Conservation (phyloP, 1,284 basidiomycete genomes). For the Mrakiaceae sp. region DNA sequence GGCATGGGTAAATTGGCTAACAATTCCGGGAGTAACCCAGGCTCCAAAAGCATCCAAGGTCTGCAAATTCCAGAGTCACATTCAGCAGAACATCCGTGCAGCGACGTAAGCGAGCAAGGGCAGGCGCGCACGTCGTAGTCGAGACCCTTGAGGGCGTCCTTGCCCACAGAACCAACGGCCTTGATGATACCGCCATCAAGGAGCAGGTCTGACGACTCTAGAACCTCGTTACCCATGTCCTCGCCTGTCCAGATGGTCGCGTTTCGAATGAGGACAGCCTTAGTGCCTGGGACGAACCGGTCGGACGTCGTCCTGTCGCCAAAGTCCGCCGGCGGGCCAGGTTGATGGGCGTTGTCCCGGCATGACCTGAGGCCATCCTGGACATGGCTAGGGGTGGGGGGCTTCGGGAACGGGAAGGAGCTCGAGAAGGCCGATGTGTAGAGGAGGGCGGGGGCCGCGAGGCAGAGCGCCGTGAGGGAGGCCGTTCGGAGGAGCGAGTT, state of each 20-base stretch:
- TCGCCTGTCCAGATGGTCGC: slow-evolving; percentile 65
- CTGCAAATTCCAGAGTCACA: background rate
- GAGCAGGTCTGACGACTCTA: slow-evolving; percentile 41
- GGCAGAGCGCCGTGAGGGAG: background rate
- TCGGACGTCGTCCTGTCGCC: slow-evolving; percentile 51
- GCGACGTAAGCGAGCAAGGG: background rate
- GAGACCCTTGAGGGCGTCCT: slow-evolving; percentile 4
- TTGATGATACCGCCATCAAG: slow-evolving; percentile 39
- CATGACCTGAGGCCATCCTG: background rate
- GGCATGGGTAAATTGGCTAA: slow-evolving; percentile 1
- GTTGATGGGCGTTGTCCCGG: background rate
- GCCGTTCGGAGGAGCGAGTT: background rate
- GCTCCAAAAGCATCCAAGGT: slow-evolving; percentile 34
- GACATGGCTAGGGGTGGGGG: background rate
- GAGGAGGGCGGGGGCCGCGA: background rate
- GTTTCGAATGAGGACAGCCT: slow-evolving; percentile 58
- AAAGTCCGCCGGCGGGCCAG: slow-evolving; percentile 35
- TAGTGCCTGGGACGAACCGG: slow-evolving; percentile 55
- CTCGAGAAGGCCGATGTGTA: background rate
- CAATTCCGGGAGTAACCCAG: slow-evolving; percentile 39
- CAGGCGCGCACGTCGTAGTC: slow-evolving; percentile 18
- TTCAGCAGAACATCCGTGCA: background rate
- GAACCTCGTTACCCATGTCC: slow-evolving; percentile 44
- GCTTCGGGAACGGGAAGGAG: background rate
- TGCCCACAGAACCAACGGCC: slow-evolving; percentile 28